A percentile compares a stretch with the other conserved stretches of the same genome.
These are phyloP conservation scores for Didymella glomerata DNA, from an alignment of 2,329 filamentous ascomycete genomes.

Conservation along the genomic window DNA sequence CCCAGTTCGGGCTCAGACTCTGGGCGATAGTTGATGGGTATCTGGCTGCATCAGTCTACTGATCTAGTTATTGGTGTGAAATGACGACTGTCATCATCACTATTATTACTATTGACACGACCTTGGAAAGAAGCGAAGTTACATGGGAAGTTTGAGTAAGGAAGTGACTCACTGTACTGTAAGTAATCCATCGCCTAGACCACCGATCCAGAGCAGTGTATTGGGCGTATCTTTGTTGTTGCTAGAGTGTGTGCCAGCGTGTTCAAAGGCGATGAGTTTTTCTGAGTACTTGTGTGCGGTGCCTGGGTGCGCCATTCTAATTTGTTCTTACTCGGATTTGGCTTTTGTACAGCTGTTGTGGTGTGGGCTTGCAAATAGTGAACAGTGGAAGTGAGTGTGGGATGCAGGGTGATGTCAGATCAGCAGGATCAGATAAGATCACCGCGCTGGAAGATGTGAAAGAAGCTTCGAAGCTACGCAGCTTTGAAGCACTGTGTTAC, in stretches of 20 bases:
- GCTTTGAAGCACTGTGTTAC: neutral
- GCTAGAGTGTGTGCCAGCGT: slow-evolving; percentile 31
- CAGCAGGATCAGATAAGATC: neutral
- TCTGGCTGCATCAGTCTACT: neutral
- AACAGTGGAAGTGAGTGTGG: neutral
- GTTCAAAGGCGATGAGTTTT: slow-evolving; percentile 58
- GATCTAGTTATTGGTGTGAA: too few species aligned
- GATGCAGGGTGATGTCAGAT: neutral
- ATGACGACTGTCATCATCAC: too few species aligned
- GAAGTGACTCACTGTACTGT: slow-evolving; percentile 57
- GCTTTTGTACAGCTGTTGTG: neutral
- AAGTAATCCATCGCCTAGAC: slow-evolving; percentile 74
- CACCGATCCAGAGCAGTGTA: slow-evolving; percentile 74
- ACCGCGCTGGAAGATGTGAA: neutral
- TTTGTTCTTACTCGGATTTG: neutral
- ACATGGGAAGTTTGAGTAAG: neutral
- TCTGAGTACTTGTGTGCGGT: slow-evolving; percentile 54
- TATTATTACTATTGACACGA: too few species aligned
- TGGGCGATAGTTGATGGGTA: slow-evolving; percentile 63
- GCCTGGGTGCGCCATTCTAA: slow-evolving; percentile 48
- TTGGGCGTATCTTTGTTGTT: slow-evolving; percentile 45
- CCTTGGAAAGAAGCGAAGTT: neutral
- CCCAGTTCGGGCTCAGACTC: slow-evolving; percentile 61
- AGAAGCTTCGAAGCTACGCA: neutral
- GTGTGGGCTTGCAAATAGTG: neutral